phyloP scores from a whole-genome alignment of 352 stramenopile genomes.

The Pythium brachiatum region DNA sequence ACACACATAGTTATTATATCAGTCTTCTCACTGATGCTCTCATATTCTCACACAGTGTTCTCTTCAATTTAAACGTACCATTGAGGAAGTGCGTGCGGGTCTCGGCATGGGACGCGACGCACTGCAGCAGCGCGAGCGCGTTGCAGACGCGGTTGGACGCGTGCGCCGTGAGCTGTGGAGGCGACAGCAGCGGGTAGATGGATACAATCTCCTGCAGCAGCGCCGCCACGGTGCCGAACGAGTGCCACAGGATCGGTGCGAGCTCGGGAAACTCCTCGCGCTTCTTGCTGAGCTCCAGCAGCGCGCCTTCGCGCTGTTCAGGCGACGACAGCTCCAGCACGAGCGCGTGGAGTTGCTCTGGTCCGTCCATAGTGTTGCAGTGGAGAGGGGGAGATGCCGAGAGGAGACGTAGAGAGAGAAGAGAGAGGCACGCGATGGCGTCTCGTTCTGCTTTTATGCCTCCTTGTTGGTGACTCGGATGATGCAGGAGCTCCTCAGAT shows the following conservation, averaged over 20 bases:
- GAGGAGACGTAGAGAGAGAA: neutral
- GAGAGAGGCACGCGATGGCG: neutral
- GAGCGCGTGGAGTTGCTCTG: conserved; percentile 84
- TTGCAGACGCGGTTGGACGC: conserved; percentile 99
- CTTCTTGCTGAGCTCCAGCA: conserved; percentile 99
- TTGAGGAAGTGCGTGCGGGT: conserved; percentile 97
- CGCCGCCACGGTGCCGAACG: conserved; percentile 95
- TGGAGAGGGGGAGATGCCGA: neutral
- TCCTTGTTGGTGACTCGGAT: neutral
- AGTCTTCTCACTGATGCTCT: too few relatives aligned
- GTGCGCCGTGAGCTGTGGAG: conserved; percentile 96
- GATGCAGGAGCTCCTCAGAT: neutral
- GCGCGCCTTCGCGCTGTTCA: conserved; percentile 94
- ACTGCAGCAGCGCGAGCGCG: conserved; percentile 97
- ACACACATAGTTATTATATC: neutral
- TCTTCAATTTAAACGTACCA: conserved; percentile 39
- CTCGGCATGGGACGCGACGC: conserved; percentile 96
- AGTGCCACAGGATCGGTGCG: conserved; percentile 98
- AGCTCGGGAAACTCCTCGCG: conserved; percentile 97
- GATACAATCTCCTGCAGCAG: conserved; percentile 98
- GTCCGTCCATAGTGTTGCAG: conserved; percentile 45
- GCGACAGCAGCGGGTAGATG: conserved; percentile 97
- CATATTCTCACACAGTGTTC: too few relatives aligned
- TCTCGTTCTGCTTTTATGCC: neutral
- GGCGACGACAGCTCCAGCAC: conserved; percentile 93